Evolutionary conservation across 352 stramenopile species (phyloP), one percentile per base, ranked within the genome.

Genomic region (Phytopythium boreale): DNA sequence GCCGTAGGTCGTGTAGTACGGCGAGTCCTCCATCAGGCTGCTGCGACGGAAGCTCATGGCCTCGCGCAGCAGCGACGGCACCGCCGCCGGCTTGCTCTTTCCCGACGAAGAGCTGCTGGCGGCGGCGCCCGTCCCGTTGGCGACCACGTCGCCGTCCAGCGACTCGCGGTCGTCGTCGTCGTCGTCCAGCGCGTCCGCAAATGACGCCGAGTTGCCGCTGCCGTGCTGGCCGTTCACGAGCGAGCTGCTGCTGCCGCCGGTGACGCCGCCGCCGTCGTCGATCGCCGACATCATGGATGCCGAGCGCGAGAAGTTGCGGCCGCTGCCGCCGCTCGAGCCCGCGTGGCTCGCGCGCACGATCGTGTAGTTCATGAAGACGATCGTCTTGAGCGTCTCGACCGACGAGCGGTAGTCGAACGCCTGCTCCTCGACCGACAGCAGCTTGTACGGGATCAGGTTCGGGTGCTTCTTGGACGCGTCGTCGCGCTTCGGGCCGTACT

Each of bases 351-450:
- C 51, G 20, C 86, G 82, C 31, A 78, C 75, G 57, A 96, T 91
- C 24, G 80, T 71, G 72, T 93, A 94, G 68, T 96, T 93, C 86
- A 96, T 93, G 31, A 92, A 90, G 41, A 94, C 56, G 53, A 96
- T 96, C 31, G 86, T 92, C 70, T 93, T 93, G 71, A 96, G 86
- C 29, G 86, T 95, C 64, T 95, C 86, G 55, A 95, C 77, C n/a
- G 86, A 93, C 59, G 87, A 93, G 22, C 86, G 84, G 62, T 92
- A 84, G 74, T 96, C 87, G 37, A 90, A 96, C 7, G 79, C 79
- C 57, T 96, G 83, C 66, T 96, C 87, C 27, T 95, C 82, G 43
- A 79, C 74, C 3, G 86, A 90, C 9, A 96, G 76, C 37, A 90
- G 70, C 57, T 90, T 80, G 69, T 93, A 96, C 24, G 87, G 87